phyloP scores from a whole-genome alignment of 176 grass and related monocot genomes.

The Areca catechu region DNA sequence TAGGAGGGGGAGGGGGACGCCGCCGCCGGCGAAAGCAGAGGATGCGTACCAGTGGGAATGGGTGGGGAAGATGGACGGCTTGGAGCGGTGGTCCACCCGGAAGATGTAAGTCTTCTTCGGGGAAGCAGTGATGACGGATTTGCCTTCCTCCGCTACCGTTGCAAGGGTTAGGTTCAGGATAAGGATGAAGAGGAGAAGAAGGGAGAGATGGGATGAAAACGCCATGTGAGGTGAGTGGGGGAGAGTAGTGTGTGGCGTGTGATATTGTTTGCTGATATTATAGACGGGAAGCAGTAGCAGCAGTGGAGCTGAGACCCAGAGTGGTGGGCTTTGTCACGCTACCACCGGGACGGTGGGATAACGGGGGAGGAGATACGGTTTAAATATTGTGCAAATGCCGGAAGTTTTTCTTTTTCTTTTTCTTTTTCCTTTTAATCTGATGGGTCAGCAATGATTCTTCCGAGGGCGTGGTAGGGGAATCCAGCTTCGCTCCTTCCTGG shows the following conservation, averaged over 20 bases:
- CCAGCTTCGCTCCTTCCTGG: too few relatives aligned
- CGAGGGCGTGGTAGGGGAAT: too few relatives aligned
- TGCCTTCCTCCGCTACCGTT: background rate
- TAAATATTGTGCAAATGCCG: too few relatives aligned
- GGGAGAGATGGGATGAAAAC: constrained; percentile 1
- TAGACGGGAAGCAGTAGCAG: too few relatives aligned
- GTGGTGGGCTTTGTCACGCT: too few relatives aligned
- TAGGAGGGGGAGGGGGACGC: constrained; percentile 36
- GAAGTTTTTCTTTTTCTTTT: too few relatives aligned
- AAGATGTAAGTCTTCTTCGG: constrained; percentile 71
- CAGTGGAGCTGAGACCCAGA: too few relatives aligned
- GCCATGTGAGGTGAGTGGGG: constrained; percentile 7
- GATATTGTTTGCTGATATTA: background rate
- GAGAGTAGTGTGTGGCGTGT: constrained; percentile 26
- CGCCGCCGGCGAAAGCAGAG: constrained; percentile 34
- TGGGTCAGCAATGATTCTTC: too few relatives aligned
- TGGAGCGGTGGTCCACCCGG: constrained; percentile 51
- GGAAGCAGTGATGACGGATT: background rate
- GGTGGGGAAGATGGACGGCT: constrained; percentile 65
- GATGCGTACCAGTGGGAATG: constrained; percentile 78
- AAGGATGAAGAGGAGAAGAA: constrained; percentile 2
- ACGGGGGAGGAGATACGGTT: too few relatives aligned
- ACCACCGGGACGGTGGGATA: too few relatives aligned
- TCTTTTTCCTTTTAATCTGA: too few relatives aligned
- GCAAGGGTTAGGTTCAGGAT: constrained; percentile 17